Evolutionary conservation across 257 asterid genomes (phyloP).

Genomic region (Penstemon eatonii): DNA sequence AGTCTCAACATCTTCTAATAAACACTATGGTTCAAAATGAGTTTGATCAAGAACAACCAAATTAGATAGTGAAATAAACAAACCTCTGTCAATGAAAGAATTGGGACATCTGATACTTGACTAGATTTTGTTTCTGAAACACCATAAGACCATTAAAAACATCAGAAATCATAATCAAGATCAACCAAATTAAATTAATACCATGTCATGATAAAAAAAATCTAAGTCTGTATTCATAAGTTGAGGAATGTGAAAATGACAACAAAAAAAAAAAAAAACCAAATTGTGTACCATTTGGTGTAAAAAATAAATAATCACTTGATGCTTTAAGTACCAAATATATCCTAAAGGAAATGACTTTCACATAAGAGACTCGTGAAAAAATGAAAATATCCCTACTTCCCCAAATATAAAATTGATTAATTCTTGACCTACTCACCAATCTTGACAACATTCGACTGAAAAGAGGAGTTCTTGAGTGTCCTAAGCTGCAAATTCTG

Average conservation of each 20-base stretch:
- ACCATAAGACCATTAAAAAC: background rate
- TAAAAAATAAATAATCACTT: too few species aligned
- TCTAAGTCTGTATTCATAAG: background rate
- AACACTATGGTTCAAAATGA: background rate
- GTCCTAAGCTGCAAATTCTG: slow-evolving; percentile 26
- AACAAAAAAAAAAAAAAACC: background rate
- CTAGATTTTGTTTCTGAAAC: slow-evolving; percentile 40
- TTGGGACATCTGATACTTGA: slow-evolving; percentile 47
- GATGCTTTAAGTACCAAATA: too few species aligned
- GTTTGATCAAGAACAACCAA: background rate
- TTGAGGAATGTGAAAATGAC: background rate
- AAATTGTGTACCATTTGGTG: too few species aligned
- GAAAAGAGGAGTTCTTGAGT: slow-evolving; percentile 15
- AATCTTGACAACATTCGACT: slow-evolving; percentile 33
- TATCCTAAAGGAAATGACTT: too few species aligned
- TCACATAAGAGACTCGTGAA: too few species aligned
- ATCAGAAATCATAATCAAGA: slow-evolving; percentile 16
- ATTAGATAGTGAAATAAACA: slow-evolving; percentile 20
- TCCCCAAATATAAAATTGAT: background rate
- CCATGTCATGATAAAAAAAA: background rate
- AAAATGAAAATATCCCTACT: too few species aligned
- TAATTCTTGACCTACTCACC: slow-evolving; percentile 39
- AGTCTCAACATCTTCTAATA: too few species aligned
- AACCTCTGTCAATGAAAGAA: slow-evolving; percentile 81
- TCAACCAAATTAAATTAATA: background rate